A percentile compares a stretch with the other conserved stretches of the same genome.
These are phyloP conservation scores for Trametes hirsuta DNA, from an alignment of 1,284 basidiomycete species.

Conservation along the genomic window DNA sequence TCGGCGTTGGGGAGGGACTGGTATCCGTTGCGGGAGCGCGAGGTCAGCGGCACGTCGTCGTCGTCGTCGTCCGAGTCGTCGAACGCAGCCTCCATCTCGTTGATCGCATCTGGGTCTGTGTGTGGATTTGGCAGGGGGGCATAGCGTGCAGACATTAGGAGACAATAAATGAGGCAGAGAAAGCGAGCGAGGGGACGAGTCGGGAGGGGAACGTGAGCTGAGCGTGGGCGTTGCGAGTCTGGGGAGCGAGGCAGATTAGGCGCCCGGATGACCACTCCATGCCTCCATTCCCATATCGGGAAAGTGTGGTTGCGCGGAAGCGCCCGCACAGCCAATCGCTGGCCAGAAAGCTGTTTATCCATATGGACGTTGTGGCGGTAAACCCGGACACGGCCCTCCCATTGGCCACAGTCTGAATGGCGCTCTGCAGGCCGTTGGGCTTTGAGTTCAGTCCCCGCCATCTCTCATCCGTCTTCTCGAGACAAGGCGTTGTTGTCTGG, in stretches of 20 bases:
- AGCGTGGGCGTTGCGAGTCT: background rate
- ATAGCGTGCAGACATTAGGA: constrained; percentile 66
- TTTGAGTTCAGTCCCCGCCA: background rate
- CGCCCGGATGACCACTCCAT: constrained; percentile 6
- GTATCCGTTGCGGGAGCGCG: constrained; percentile 44
- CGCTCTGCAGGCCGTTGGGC: background rate
- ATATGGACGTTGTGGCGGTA: constrained; percentile 18
- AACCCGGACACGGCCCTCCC: background rate
- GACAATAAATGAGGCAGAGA: constrained; percentile 8
- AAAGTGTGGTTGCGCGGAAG: background rate
- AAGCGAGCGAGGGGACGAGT: constrained; percentile 4
- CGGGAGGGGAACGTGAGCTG: constrained; percentile 1
- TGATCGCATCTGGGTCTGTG: constrained; percentile 52
- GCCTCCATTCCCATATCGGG: constrained; percentile 3
- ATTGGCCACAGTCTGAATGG: constrained; percentile 17
- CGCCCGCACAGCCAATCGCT: constrained; percentile 8
- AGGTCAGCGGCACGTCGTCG: constrained; percentile 53
- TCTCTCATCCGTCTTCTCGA: background rate
- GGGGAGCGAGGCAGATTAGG: background rate
- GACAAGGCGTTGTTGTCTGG: background rate
- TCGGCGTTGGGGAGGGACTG: constrained; percentile 53
- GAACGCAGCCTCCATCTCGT: constrained; percentile 79
- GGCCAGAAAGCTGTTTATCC: constrained; percentile 6
- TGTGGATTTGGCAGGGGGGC: constrained; percentile 67
- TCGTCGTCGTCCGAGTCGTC: constrained; percentile 74